Percentiles rank a stretch among this genome's conserved stretches.
These are phyloP conservation scores for Botrytis pseudocinerea DNA, from an alignment of 2,329 filamentous ascomycete genomes.

Conservation along the genomic window DNA sequence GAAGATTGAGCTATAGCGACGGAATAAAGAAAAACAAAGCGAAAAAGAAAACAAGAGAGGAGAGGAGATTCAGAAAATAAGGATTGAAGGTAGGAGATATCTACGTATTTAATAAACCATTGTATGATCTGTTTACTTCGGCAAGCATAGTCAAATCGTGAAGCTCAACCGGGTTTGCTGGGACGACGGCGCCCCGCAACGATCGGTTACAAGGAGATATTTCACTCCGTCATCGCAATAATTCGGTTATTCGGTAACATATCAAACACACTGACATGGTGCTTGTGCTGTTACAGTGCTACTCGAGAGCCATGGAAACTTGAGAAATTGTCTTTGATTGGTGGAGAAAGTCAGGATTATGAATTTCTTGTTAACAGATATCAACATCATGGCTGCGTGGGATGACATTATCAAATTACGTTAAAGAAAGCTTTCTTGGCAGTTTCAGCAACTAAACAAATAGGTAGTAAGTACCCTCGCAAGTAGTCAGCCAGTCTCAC, in stretches of 20 bases:
- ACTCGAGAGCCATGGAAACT: neutral
- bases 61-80: neutral
- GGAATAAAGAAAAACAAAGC: neutral
- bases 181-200: constrained; percentile 1
- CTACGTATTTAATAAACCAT: constrained; percentile 17
- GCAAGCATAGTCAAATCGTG: neutral
- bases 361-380: neutral
- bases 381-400: neutral
- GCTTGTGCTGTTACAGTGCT: neutral
- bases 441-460: neutral
- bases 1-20: neutral
- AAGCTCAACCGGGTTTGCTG: constrained; percentile 3
- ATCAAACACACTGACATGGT: neutral
- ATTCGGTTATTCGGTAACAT: constrained; percentile 22
- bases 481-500: neutral
- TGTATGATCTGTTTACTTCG: constrained; percentile 7
- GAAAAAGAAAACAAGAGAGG: neutral
- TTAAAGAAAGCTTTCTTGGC: neutral
- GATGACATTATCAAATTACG: neutral
- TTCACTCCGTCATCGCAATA: constrained; percentile 19
- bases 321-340: neutral
- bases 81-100: neutral
- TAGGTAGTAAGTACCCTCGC: neutral
- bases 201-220: constrained; percentile 17
- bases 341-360: neutral